Percentiles rank a stretch among this genome's conserved stretches.
Conservation (phyloP, 2,329 filamentous ascomycete species). For the Monosporascus sp. region DNA sequence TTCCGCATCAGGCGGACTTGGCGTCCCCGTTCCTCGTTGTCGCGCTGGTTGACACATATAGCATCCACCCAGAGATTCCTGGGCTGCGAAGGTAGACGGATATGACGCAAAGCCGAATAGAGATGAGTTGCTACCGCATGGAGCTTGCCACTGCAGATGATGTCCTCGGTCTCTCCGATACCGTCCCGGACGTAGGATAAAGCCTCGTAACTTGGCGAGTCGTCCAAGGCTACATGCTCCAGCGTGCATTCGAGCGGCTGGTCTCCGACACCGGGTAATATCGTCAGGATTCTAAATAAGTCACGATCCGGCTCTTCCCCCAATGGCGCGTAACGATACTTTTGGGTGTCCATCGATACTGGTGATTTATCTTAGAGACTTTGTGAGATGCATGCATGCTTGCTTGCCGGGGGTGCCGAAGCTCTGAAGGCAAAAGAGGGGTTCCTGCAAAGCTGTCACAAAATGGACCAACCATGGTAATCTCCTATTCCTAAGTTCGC, state of each 20-base stretch:
- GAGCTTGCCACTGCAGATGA: background rate
- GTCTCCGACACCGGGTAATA: constrained; percentile 8
- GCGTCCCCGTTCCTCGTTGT: background rate
- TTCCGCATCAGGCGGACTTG: background rate
- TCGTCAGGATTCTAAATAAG: constrained; percentile 11
- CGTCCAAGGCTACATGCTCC: constrained; percentile 8
- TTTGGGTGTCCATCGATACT: constrained; percentile 5
- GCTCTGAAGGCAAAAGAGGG: no score
- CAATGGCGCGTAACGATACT: constrained; percentile 13
- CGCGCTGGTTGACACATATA: background rate
- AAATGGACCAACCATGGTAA: no score
- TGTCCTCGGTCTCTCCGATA: background rate
- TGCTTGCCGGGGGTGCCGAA: no score
- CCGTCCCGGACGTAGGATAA: background rate
- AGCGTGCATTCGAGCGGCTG: constrained; percentile 10
- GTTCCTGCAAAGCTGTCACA: no score
- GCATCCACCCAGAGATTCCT: background rate
- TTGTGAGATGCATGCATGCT: no score
- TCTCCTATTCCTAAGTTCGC: no score
- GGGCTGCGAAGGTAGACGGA: background rate
- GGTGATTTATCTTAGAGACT: background rate
- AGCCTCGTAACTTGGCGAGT: constrained; percentile 3
- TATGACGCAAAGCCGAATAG: background rate
- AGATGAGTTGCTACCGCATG: background rate
- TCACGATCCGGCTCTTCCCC: constrained; percentile 8